Evolutionary conservation across 257 asterid species (phyloP), one percentile per base, ranked within the genome.

Genomic region (Linaria vulgaris): DNA sequence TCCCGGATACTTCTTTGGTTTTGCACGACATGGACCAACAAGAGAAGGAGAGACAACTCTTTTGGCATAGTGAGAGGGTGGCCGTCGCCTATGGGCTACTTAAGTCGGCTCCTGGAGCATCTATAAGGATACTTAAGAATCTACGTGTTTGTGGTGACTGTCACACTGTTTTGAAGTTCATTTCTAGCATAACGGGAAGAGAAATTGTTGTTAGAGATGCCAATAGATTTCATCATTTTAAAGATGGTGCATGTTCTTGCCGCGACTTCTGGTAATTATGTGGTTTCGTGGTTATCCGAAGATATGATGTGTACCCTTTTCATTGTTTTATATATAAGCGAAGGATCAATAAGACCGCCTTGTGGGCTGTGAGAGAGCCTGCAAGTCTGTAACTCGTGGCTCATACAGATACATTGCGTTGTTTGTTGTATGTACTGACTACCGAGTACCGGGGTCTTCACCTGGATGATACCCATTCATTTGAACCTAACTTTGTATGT

Each of bases 21-120:
- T 74, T 89, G 79, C 94, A 86, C 59, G 95, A 89, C 46, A 81
- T 89, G 94, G 86, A 74, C 9, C 67, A 67, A 41, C 85, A 70
- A 23, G 95, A 87, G 82, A 87, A 87, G 82, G 97, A 84, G 60
- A 79, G 82, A 6, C 97, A 84, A 47, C 86, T 89, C 23, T 89
- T 85, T 75, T 84, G 97, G 95, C 95, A 90, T 64, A 83, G 95
- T 49, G 97, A 87, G 81, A 81, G 91, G 62, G 53, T 80, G 56
- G 97, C 95, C 12, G 76, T 86, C 21, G 95, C 91, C 15, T 89
- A 84, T 30, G 96, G 94, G 23, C 65, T 89, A 76, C 86, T 86
- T n/a, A 88, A 71, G 45, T 78, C 86, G 43, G 73, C 75, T 31
- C 85, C 81, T 1, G 82, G 89, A 16, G 23, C 82, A 6, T 52